Base-by-base conservation (phyloP, 2,329 filamentous ascomycete genomes). In the Hypomyces rosellus region DNA sequence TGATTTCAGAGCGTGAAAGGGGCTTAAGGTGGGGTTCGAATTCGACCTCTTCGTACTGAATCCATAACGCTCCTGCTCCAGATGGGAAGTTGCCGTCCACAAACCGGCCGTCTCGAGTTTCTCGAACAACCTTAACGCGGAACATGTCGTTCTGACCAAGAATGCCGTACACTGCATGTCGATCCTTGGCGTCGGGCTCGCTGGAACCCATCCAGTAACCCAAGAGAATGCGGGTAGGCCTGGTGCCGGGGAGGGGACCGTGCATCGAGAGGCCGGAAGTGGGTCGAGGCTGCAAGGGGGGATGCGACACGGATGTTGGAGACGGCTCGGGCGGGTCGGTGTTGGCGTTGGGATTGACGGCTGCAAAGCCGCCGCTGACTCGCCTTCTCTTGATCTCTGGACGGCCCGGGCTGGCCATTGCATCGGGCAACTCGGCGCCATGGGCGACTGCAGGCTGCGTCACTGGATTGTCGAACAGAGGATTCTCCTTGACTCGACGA, bases 141-240 rank as follows among this genome's bases (percentile, higher is more conserved):
- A 85, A 84, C 74, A 82, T 83, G 55, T 84, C 80, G 49, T 82
- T 82, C 15, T 75, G 74, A 1, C 80, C 80, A 0, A 85, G 64
- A 11, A 85, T 82, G 3, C 82, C 82, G 48, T 78, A 81, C 0
- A 84, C 79, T 0, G 81, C 82, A 57, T 85, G 81, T 47, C 80
- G 78, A 58, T 84, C 73, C 12, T 66, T 65, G 2, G 68, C 61
- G 2, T 73, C 64, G 0, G 61, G 38, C 45, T 77, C 74, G 33
- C 69, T 74, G 0, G 80, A 84, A 12, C 74, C 72, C 48, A 69
- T 72, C 82, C 82, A 85, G 59, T 74, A 76, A 0, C 82, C 82
- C 2, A 85, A 63, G 2, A 83, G 65, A 45, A 82, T 80, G 8
- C 77, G 70, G 0, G 79, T 82, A 0, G 79, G 79, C 1, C 79